phyloP scores from a whole-genome alignment of 2,329 filamentous ascomycete species.

The Teratosphaeria zuluensis region DNA sequence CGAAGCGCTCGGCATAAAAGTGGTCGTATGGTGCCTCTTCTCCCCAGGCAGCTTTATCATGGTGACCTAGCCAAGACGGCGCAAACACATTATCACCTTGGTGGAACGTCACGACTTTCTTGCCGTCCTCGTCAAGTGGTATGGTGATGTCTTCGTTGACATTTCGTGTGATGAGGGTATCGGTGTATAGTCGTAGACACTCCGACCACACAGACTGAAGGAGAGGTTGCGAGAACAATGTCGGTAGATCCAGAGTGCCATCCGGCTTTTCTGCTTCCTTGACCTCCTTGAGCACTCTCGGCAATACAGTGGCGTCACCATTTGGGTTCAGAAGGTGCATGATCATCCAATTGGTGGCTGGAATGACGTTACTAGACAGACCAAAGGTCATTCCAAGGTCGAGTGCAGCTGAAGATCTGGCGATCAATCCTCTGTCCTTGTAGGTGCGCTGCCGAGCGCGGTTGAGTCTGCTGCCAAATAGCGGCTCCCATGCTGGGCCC shows the following conservation, averaged over 20 bases:
- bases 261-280: constrained; percentile 11
- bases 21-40: constrained; percentile 6
- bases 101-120: constrained; percentile 11
- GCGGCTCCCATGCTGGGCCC: constrained; percentile 19
- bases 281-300: constrained; percentile 21
- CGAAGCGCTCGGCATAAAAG: constrained; percentile 23
- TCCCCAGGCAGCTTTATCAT: constrained; percentile 17
- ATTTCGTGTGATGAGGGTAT: constrained; percentile 23
- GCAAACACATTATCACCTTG: constrained; percentile 23
- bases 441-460: constrained; percentile 21
- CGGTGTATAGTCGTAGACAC: constrained; percentile 24
- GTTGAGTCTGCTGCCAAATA: constrained; percentile 20
- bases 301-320: constrained; percentile 13
- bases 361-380: constrained; percentile 23
- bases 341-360: constrained; percentile 25
- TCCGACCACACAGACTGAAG: constrained; percentile 27
- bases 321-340: constrained; percentile 23
- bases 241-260: constrained; percentile 18
- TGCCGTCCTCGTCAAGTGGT: constrained; percentile 20
- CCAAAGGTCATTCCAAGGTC: constrained; percentile 26
- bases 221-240: constrained; percentile 21
- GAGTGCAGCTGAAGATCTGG: constrained; percentile 12
- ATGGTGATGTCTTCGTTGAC: constrained; percentile 18
- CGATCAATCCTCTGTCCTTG: constrained; percentile 12
- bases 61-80: constrained; percentile 21